These are phyloP conservation scores for Monilinia vaccinii-corymbosi DNA, from an alignment of 2,329 filamentous ascomycete genomes.

Conservation along the genomic window DNA sequence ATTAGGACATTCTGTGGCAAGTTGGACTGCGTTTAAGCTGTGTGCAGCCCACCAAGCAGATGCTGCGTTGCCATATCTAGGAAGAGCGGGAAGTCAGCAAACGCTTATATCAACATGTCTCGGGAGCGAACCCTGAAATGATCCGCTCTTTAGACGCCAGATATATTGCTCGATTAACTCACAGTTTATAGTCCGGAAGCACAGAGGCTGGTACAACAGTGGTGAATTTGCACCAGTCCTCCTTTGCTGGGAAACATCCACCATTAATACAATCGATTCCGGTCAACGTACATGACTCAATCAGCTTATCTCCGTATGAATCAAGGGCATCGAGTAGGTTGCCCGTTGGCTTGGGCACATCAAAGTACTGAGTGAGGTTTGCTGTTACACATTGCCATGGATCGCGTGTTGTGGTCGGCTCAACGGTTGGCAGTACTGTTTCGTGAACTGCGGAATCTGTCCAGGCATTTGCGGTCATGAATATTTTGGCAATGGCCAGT, in stretches of 20 bases:
- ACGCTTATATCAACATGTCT: not conserved
- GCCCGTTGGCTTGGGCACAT: not conserved
- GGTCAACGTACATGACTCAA: not conserved
- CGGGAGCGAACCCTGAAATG: not conserved
- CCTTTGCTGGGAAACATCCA: not conserved
- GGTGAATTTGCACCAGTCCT: not conserved
- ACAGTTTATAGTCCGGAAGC: not conserved
- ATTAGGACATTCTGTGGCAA: not conserved
- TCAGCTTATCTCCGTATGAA: not conserved
- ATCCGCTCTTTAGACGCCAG: not conserved
- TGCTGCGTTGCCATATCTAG: not conserved
- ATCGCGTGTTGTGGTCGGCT: not conserved
- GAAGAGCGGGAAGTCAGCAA: not conserved
- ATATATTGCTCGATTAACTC: not conserved
- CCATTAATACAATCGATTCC: not conserved
- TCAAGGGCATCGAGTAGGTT: not conserved
- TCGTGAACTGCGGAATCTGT: not conserved
- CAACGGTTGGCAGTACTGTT: not conserved
- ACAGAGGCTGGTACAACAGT: not conserved
- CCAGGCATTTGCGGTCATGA: not conserved
- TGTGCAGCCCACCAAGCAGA: not conserved
- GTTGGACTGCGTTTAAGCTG: not conserved
- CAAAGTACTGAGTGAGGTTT: not conserved
- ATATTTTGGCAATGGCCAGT: not conserved
- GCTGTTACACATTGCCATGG: not conserved